Percentiles rank a stretch among this genome's conserved stretches.
These are phyloP conservation scores for Aspergillus tubingensis DNA, from an alignment of 2,329 filamentous ascomycete species.

Conservation along the genomic window DNA sequence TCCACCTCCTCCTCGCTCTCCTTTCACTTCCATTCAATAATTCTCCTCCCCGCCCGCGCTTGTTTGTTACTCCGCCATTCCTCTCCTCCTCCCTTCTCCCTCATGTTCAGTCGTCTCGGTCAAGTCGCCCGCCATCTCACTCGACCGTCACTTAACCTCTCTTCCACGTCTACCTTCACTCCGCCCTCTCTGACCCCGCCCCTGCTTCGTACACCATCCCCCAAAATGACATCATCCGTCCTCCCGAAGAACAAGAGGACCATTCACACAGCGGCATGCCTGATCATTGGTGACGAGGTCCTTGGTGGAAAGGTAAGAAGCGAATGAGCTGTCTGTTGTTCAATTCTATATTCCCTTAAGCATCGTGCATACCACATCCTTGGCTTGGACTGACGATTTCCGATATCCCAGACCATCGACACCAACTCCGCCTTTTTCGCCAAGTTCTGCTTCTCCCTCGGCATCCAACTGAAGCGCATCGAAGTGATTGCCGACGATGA, in stretches of 20 bases:
- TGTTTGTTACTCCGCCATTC: constrained; percentile 9
- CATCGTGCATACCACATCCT: neutral
- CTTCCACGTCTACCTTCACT: constrained; percentile 50
- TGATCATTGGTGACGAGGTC: constrained; percentile 98
- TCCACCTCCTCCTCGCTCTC: constrained; percentile 17
- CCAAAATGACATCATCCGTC: constrained; percentile 49
- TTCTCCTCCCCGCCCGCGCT: constrained; percentile 7
- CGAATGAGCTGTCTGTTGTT: neutral
- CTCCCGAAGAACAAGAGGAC: constrained; percentile 50
- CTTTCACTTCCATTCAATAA: neutral
- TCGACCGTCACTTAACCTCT: constrained; percentile 60
- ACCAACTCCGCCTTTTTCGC: constrained; percentile 67
- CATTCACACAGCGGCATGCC: constrained; percentile 85
- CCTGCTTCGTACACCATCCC: constrained; percentile 17
- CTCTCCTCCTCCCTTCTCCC: constrained; percentile 7
- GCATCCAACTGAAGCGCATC: constrained; percentile 74
- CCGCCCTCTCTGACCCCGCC: constrained; percentile 25
- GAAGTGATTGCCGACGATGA: constrained; percentile 96
- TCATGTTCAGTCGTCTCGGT: constrained; percentile 75
- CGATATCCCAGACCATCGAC: constrained; percentile 57
- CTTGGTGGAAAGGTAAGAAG: constrained; percentile 80
- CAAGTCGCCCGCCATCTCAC: constrained; percentile 73
- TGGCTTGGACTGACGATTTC: neutral
- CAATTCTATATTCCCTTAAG: too few relatives aligned
- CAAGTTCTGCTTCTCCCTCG: constrained; percentile 66